These are phyloP conservation scores for Mycena pura DNA, from an alignment of 768 basidiomycete species.

Conservation along the genomic window DNA sequence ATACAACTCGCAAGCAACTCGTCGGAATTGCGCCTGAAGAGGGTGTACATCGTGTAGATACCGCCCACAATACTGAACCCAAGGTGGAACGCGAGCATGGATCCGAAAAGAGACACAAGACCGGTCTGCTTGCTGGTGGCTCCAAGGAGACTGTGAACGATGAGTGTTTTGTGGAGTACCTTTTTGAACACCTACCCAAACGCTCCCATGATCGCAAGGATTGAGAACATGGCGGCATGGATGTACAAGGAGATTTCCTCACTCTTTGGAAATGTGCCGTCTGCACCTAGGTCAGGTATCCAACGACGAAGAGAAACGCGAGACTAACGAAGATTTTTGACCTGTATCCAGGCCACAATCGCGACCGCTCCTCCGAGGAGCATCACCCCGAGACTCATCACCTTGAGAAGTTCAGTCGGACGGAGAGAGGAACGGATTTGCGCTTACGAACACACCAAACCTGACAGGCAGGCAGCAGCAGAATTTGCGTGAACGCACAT, in stretches of 20 bases:
- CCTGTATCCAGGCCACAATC: constrained; percentile 53
- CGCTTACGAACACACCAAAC: constrained; percentile 65
- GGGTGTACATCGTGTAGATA: constrained; percentile 53
- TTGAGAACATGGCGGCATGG: constrained; percentile 52
- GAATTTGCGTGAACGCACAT: constrained; percentile 62
- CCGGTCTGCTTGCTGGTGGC: constrained; percentile 47
- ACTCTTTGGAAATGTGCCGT: constrained; percentile 40
- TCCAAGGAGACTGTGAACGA: constrained; percentile 47
- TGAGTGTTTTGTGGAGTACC: background rate
- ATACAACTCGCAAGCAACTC: constrained; percentile 47
- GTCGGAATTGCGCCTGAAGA: constrained; percentile 51
- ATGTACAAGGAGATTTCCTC: constrained; percentile 55
- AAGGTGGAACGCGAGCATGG: constrained; percentile 52
- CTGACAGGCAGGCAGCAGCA: constrained; percentile 73
- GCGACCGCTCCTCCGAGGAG: constrained; percentile 52
- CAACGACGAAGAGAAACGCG: background rate
- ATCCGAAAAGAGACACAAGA: constrained; percentile 52
- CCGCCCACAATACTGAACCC: constrained; percentile 55
- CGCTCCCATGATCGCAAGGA: constrained; percentile 54
- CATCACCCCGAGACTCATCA: constrained; percentile 51
- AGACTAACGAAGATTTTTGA: constrained; percentile 51
- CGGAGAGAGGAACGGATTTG: constrained; percentile 32
- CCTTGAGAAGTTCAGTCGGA: constrained; percentile 34
- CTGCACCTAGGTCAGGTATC: constrained; percentile 23
- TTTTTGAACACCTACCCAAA: constrained; percentile 49